Evolutionary conservation across 345 rosid genomes (phyloP).

Genomic region (Cochlearia excelsa): DNA sequence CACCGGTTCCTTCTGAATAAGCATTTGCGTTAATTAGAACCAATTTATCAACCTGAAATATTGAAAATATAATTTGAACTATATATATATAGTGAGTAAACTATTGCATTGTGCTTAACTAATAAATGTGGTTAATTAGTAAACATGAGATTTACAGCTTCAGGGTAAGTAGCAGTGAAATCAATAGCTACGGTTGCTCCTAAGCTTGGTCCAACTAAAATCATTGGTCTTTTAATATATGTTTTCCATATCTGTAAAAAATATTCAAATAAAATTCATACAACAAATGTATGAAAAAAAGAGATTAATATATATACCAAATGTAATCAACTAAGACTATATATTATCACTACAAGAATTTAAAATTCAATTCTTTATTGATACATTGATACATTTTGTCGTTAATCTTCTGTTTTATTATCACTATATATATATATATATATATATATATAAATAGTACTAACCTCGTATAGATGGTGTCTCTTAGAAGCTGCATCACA

Average conservation of each 20-base stretch:
- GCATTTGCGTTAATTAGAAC: constrained; percentile 76
- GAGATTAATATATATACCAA: not conserved
- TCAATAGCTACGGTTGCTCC: constrained; percentile 84
- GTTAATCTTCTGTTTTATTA: no score
- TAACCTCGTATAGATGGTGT: constrained; percentile 69
- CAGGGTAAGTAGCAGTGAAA: constrained; percentile 67
- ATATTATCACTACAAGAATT: no score
- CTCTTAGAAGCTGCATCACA: constrained; percentile 73
- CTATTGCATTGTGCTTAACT: no score
- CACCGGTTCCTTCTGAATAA: constrained; percentile 74
- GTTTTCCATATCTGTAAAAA: constrained; percentile 84
- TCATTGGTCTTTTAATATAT: constrained; percentile 70
- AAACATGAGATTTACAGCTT: constrained; percentile 72
- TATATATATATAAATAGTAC: constrained; percentile 7
- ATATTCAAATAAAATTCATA: constrained; percentile 7
- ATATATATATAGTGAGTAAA: not conserved
- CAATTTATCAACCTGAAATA: constrained; percentile 63
- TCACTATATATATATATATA: no score
- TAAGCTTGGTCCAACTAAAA: constrained; percentile 92
- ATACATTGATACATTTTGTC: no score
- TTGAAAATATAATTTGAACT: not conserved
- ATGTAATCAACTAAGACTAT: not conserved
- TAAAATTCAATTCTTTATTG: no score
- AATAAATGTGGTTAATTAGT: no score
- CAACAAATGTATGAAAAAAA: no score